Evolutionary conservation across 179 eudicot genomes (phyloP), one percentile per base, ranked within the genome.

Genomic region (Dionaea muscipula): DNA sequence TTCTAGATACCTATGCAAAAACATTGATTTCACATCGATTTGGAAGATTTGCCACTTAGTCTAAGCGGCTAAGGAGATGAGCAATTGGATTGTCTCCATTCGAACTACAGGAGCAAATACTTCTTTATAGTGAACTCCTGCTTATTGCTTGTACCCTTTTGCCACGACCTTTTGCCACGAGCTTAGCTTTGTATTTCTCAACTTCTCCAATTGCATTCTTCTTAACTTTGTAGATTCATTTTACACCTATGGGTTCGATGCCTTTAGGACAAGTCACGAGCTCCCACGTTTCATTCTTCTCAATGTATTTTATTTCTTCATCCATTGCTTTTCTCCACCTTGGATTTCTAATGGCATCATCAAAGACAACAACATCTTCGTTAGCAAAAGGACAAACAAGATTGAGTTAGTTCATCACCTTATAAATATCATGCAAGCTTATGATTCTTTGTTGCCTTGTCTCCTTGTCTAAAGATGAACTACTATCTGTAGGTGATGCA

Each of bases 11-110:
- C 45, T 22, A 14, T 58, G 45, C 15, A 58, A 19, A 21, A 58
- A 58, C 0, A 44, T 31, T 8, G 44, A 58, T 36, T 58, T 58
- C 3, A 58, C 53, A 47, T 58, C 53, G 5, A 58, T 19, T 35
- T 35, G 45, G 7, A 16, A 31, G 2, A 21, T 33, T 8, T 18
- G 12, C 53, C 38, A 53, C 9, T 22, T 24, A 19, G 6, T 13
- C 19, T 46, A 27, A 10, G 62, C 43, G 0, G 62, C 62, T 2
- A 58, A 15, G 0, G 62, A 28, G 1, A 46, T n/a, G 3, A 47
- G 23, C 25, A 47, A 26, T 33, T 44, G 17, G 7, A 47, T 23
- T 14, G 62, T 58, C 26, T 58, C 62, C 0, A 58, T 19, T 11
- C 53, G 38, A 27, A 41, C 53, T 1, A 47, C 54, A 26, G 20